Evolutionary conservation across 495 filamentous ascomycete species (phyloP), one percentile per base, ranked within the genome.

Genomic region (Penicillium cosmopolitanum): DNA sequence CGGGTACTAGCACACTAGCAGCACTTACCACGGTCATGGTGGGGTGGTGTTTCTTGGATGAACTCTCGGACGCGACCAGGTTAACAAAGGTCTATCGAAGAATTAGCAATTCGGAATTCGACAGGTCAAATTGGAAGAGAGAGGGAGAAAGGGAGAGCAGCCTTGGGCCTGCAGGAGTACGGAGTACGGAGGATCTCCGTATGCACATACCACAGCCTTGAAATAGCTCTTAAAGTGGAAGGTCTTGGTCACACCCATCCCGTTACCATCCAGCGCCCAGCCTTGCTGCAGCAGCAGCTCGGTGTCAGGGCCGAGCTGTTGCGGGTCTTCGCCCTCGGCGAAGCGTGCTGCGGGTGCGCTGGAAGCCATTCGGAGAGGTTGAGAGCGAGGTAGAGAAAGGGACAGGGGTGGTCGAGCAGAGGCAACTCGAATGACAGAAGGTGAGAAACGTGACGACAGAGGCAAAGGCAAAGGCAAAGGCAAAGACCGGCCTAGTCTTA

Each of bases 221-320:
- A 78, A 78, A 56, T 80, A 80, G 9, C 70, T 71, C 50, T 71
- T 71, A 53, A 80, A 80, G 68, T 75, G 71, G 60, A 73, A 80
- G 16, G 76, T 79, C 61, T 79, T 80, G n/a, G 65, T 68, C 2
- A 80, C 51, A 6, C 74, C 75, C 65, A 67, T 71, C 3, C 68
- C 68, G 6, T 74, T 74, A 28, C 64, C 65, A 56, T 78, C 76
- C 34, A 77, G 60, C 10, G 60, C 64, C 77, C 77, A 80, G 8
- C 73, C 75, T 25, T 70, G 58, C n/a, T 66, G 53, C 40, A 69
- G 63, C 23, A 80, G 59, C 8, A 60, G 48, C 25, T 68, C 48
- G 28, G 74, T 60, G 33, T 60, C 64, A 0, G 64, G 51, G 13
- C 57, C 64, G 8, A 73, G 47, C 56, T 73, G 70, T 15, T 59